These are phyloP conservation scores for Metschnikowia anglica DNA, from an alignment of 805 yeast species.

Conservation along the genomic window DNA sequence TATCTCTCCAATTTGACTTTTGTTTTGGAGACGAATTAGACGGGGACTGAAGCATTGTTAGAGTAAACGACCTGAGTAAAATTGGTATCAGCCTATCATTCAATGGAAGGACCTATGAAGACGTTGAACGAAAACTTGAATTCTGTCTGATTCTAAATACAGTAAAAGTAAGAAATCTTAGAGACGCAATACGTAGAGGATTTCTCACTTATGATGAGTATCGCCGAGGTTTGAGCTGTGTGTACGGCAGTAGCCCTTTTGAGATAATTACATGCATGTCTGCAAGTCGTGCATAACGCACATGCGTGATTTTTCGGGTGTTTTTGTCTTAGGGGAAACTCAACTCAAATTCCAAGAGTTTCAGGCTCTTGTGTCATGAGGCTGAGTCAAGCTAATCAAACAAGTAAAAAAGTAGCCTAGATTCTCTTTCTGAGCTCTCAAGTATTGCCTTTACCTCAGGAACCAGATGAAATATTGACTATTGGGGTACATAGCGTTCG, in stretches of 20 bases:
- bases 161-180: background rate
- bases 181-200: background rate
- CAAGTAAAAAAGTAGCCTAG: too few species aligned
- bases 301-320: constrained; percentile 2
- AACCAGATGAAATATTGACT: too few species aligned
- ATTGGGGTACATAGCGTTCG: too few species aligned
- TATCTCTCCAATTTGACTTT: constrained; percentile 13
- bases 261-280: constrained; percentile 10
- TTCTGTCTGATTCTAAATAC: too few species aligned
- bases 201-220: constrained; percentile 1
- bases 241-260: constrained; percentile 8
- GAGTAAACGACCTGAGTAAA: too few species aligned
- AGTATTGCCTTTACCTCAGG: too few species aligned
- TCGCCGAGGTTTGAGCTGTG: constrained; percentile 6
- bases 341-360: background rate
- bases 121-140: too few species aligned
- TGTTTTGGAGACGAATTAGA: constrained; percentile 6
- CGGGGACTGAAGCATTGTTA: constrained; percentile 12
- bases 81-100: too few species aligned
- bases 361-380: background rate
- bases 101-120: too few species aligned
- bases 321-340: constrained; percentile 1
- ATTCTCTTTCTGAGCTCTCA: too few species aligned
- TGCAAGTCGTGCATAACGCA: constrained; percentile 4
- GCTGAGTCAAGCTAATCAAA: too few species aligned